Evolutionary conservation across 192 early-diverging fungal species (phyloP).

Genomic region (Entomortierella beljakovae): DNA sequence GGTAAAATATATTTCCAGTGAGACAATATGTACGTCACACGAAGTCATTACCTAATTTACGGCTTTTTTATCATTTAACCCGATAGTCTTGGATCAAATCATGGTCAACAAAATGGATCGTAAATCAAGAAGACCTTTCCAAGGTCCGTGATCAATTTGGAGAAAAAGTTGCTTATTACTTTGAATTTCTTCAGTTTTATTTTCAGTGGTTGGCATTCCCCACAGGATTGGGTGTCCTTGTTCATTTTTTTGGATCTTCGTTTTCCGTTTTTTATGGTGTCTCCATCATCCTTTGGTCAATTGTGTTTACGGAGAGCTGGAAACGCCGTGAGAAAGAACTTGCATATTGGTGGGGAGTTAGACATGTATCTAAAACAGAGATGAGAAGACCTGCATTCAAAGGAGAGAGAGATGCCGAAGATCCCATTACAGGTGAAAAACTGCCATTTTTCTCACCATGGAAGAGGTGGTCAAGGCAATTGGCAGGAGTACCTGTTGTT

Average conservation of each 20-base stretch:
- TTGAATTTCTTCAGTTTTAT: slow-evolving; percentile 95
- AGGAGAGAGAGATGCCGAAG: slow-evolving; percentile 64
- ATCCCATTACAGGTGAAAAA: slow-evolving; percentile 81
- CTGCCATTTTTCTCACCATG: slow-evolving; percentile 78
- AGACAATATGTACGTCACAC: not conserved
- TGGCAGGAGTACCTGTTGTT: slow-evolving; percentile 68
- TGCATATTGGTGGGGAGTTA: slow-evolving; percentile 82
- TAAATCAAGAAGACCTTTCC: slow-evolving; percentile 78
- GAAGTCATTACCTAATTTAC: not conserved
- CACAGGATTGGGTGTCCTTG: slow-evolving; percentile 70
- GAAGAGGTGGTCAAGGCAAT: slow-evolving; percentile 74
- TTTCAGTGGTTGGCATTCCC: slow-evolving; percentile 79
- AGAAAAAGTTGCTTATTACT: slow-evolving; percentile 92
- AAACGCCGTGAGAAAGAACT: slow-evolving; percentile 78
- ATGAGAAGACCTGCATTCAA: slow-evolving; percentile 76
- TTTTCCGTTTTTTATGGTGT: slow-evolving; percentile 78
- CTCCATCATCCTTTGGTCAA: slow-evolving; percentile 72
- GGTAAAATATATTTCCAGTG: slow-evolving; percentile 39
- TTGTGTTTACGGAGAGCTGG: slow-evolving; percentile 86
- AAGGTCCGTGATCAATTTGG: slow-evolving; percentile 86
- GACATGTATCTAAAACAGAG: slow-evolving; percentile 68
- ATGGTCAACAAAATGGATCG: slow-evolving; percentile 86
- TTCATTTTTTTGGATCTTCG: slow-evolving; percentile 60
- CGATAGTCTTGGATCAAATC: slow-evolving; percentile 78
- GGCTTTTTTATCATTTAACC: not conserved